Conservation (phyloP, 2,329 filamentous ascomycete genomes). For the Colletotrichum theobromicola region DNA sequence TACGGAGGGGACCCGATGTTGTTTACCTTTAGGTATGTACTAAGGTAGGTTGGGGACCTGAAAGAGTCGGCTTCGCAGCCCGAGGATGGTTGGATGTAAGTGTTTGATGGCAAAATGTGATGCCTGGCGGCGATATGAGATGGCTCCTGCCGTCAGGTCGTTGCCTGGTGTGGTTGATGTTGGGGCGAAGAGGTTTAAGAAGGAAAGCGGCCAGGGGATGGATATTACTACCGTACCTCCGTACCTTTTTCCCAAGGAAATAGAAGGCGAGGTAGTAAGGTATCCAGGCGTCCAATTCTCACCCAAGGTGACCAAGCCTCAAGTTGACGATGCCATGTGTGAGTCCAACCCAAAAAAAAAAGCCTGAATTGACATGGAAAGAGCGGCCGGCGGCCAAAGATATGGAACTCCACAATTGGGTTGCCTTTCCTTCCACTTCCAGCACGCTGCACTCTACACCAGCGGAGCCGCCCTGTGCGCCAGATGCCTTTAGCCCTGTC, state of each 20-base stretch:
- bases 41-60: neutral
- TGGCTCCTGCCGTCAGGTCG: neutral
- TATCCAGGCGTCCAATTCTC: neutral
- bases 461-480: neutral
- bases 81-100: neutral
- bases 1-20: constrained; percentile 4
- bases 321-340: neutral
- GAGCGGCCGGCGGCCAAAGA: neutral
- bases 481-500: neutral
- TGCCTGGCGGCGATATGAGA: neutral
- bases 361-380: neutral
- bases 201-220: neutral
- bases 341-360: neutral
- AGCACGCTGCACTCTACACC: neutral
- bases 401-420: neutral
- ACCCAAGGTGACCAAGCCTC: neutral
- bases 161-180: neutral
- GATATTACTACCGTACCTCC: neutral
- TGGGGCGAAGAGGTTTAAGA: neutral
- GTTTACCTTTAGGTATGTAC: no score
- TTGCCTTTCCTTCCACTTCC: neutral
- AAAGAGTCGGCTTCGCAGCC: neutral
- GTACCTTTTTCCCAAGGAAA: neutral
- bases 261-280: neutral
- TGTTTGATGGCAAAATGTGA: neutral